Base-by-base conservation (phyloP, 331 rosid genomes). In the Ulmus americana region DNA sequence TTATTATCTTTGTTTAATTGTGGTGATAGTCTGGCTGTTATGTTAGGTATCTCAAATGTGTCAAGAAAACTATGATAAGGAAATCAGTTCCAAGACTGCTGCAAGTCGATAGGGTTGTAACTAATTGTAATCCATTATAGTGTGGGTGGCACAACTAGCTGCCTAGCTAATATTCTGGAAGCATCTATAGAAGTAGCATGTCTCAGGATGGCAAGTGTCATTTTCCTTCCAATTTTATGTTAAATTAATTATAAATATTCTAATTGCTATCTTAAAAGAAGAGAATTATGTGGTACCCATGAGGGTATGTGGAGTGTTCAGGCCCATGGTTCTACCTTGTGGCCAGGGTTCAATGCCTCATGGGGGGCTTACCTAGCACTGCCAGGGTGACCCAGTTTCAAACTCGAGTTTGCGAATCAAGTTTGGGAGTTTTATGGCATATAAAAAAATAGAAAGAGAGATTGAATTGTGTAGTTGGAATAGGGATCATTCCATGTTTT, bases 31-130 rank as follows among this genome's bases (percentile, higher is more conserved):
- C 40, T 61, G 16, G 65, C 65, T 44, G 39, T 61, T 44, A 28
- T 20, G 45, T 41, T 6, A 40, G 47, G 45, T 4, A 11, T 6
- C 5, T 18, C 49, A 39, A 42, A 51, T 55, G 8, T 70, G 20
- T 76, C 4, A 5, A 10, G 45, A 56, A 55, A 42, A 28, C 15
- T 59, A 43, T n/a, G 48, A 50, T 44, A 14, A 20, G 71, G 66
- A 45, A 44, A 49, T 65, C 46, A 20, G 43, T 72, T 56, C 54
- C 51, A 46, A 18, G 43, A 68, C 15, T 45, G 15, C 41, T 47
- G 62, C 39, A 49, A 11, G 14, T 42, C 18, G 13, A 3, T 13
- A 16, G 28, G 39, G 51, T 1, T 18, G 49, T 43, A 11, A 0
- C 12, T 44, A 53, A 18, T 6, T 11, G 35, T 51, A 22, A 41